A percentile compares a stretch with the other conserved stretches of the same genome.
phyloP scores from a whole-genome alignment of 768 basidiomycete genomes.

The Paxillus ammoniavirescens region DNA sequence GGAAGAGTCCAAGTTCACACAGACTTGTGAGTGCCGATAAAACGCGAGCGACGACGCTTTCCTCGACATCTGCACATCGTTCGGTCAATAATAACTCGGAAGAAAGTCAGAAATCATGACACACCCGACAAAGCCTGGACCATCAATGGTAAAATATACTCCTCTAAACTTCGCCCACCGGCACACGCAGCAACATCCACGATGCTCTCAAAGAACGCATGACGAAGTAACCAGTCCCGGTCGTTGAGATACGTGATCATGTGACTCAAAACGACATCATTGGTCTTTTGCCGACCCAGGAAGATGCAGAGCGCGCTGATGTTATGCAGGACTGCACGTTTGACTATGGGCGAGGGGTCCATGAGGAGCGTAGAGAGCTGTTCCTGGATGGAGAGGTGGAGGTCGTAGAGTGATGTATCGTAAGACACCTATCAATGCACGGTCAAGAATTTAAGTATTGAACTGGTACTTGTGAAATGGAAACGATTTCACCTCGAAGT shows the following conservation, averaged over 20 bases:
- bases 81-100: constrained; percentile 5
- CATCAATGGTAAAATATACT: constrained; percentile 97
- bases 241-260: constrained; percentile 86
- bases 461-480: neutral
- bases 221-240: constrained; percentile 87
- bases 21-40: constrained; percentile 84
- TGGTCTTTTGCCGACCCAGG: constrained; percentile 88
- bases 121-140: constrained; percentile 90
- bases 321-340: constrained; percentile 84
- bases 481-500: constrained; percentile 64
- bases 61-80: constrained; percentile 78
- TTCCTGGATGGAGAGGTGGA: constrained; percentile 83
- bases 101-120: constrained; percentile 12
- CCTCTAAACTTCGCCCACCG: constrained; percentile 87
- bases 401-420: constrained; percentile 80
- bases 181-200: constrained; percentile 95
- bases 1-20: constrained; percentile 86
- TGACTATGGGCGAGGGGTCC: constrained; percentile 87
- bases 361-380: constrained; percentile 84
- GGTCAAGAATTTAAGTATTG: neutral
- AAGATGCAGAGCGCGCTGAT: constrained; percentile 91
- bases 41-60: constrained; percentile 89
- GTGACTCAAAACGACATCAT: constrained; percentile 90
- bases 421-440: constrained; percentile 70
- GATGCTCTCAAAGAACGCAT: constrained; percentile 93